A percentile compares a stretch with the other conserved stretches of the same genome.
phyloP scores from a whole-genome alignment of 805 yeast genomes.

The Metschnikowia dekortorum region DNA sequence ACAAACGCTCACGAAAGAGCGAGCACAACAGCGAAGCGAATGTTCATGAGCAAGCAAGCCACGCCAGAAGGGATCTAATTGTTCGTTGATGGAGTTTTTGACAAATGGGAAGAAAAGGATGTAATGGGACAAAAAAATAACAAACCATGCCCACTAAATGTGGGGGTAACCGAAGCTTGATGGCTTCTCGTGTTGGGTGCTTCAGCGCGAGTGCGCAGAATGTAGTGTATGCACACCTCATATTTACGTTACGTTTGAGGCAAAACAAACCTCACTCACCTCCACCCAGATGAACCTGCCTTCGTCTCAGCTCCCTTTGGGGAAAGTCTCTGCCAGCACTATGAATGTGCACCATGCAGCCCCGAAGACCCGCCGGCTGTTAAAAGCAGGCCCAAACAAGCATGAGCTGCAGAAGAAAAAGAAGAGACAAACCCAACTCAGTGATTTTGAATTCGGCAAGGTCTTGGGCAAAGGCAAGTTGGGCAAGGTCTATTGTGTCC shows the following conservation, averaged over 20 bases:
- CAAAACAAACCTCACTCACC: background rate
- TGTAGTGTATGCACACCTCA: background rate
- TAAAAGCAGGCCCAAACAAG: background rate
- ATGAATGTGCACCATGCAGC: background rate
- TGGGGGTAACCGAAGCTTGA: background rate
- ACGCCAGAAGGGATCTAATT: no score
- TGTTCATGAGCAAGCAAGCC: background rate
- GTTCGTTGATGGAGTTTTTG: no score
- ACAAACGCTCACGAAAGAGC: background rate
- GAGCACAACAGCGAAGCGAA: background rate
- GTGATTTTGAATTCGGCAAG: slow-evolving; percentile 82
- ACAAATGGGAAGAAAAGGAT: background rate
- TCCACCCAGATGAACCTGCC: background rate
- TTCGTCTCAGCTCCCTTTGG: background rate
- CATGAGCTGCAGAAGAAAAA: background rate
- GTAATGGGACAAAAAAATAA: background rate
- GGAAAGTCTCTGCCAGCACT: background rate
- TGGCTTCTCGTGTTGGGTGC: background rate
- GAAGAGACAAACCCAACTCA: slow-evolving; percentile 20
- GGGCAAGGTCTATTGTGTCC: slow-evolving; percentile 88
- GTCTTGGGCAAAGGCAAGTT: slow-evolving; percentile 90
- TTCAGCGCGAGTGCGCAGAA: background rate
- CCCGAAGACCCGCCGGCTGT: background rate
- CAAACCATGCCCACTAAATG: background rate
- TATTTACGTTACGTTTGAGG: background rate